A percentile compares a stretch with the other conserved stretches of the same genome.
Evolutionary conservation across 1,284 basidiomycete genomes (phyloP).

Genomic region (Sanghuangporus weigelae): DNA sequence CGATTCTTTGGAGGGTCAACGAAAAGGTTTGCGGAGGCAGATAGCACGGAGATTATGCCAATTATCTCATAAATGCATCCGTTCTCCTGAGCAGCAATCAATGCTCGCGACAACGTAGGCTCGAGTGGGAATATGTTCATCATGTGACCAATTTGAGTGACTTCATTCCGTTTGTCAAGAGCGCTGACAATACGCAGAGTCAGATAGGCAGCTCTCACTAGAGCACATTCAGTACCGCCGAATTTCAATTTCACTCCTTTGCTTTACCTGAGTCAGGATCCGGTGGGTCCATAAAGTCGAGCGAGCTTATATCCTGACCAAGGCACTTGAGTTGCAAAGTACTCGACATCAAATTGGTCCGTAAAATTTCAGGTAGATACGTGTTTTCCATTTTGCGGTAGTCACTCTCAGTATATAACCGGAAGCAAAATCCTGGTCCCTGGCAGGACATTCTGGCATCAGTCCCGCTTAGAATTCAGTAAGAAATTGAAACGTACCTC

Average conservation of each 20-base stretch:
- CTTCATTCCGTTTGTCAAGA: conserved; percentile 52
- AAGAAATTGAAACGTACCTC: conserved; percentile 47
- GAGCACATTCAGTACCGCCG: background rate
- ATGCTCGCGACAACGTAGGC: conserved; percentile 70
- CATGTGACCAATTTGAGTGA: conserved; percentile 67
- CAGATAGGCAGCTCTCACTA: conserved; percentile 69
- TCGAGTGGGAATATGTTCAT: conserved; percentile 87
- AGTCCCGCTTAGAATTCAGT: background rate
- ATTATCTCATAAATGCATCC: conserved; percentile 72
- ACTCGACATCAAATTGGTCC: conserved; percentile 79
- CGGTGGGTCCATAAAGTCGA: conserved; percentile 85
- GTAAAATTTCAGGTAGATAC: conserved; percentile 82
- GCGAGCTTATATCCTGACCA: conserved; percentile 69
- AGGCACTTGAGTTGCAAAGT: conserved; percentile 83
- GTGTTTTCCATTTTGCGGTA: conserved; percentile 64
- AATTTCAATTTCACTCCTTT: conserved; percentile 25
- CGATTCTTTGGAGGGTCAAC: conserved; percentile 60
- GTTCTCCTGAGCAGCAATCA: conserved; percentile 68
- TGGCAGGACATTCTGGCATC: conserved; percentile 24
- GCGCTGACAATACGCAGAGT: conserved; percentile 75
- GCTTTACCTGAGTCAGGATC: conserved; percentile 57
- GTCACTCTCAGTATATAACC: conserved; percentile 80
- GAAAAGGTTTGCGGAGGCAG: conserved; percentile 73
- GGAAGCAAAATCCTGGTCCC: conserved; percentile 81
- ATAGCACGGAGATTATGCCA: conserved; percentile 75